Conservation (phyloP, 768 basidiomycete species). For the Psilocybe sp. region DNA sequence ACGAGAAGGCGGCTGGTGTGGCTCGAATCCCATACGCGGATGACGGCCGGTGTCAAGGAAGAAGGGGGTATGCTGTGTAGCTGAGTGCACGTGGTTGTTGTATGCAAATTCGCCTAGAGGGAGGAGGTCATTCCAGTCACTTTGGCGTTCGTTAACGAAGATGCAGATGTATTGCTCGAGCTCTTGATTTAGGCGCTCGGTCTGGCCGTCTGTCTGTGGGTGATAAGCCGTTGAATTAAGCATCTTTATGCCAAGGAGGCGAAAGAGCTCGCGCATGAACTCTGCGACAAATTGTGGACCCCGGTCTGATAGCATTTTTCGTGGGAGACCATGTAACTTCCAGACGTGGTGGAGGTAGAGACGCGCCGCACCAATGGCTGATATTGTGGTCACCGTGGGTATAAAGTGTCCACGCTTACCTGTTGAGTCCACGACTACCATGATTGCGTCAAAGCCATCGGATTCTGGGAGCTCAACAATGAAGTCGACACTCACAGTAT, state of each 20-base stretch:
- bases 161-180: neutral
- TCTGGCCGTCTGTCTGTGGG: conserved; percentile 15
- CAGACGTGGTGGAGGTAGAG: conserved; percentile 12
- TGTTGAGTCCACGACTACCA: conserved; percentile 3
- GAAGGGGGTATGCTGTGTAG: conserved; percentile 24
- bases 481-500: conserved; percentile 12
- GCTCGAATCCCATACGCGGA: conserved; percentile 13
- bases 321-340: conserved; percentile 7
- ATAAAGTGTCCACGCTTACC: neutral
- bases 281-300: conserved; percentile 18
- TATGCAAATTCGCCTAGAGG: conserved; percentile 8
- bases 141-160: conserved; percentile 5
- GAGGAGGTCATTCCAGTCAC: conserved; percentile 4
- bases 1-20: conserved; percentile 7
- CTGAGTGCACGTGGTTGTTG: conserved; percentile 1
- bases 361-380: neutral
- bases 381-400: neutral
- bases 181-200: conserved; percentile 1
- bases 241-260: conserved; percentile 14
- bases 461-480: conserved; percentile 14
- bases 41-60: conserved; percentile 26
- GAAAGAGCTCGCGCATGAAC: conserved; percentile 16
- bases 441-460: conserved; percentile 5
- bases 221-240: conserved; percentile 32
- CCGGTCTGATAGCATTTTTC: conserved; percentile 14